These are phyloP conservation scores for Exophiala phaeomuriformis DNA, from an alignment of 2,329 filamentous ascomycete species.

Conservation along the genomic window DNA sequence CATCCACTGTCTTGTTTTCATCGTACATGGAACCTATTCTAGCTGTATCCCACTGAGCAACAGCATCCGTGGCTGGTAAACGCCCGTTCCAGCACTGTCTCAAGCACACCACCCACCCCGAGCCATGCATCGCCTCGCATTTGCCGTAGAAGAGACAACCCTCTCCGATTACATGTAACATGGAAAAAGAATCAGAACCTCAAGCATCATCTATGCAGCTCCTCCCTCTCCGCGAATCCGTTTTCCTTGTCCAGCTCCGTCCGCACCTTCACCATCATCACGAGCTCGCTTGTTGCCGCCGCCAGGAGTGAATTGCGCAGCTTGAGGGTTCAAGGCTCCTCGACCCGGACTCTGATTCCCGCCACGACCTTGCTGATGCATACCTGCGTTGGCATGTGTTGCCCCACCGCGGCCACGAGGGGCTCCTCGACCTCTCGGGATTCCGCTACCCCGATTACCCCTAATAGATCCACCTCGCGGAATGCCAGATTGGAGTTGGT, in stretches of 20 bases:
- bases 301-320: conserved; percentile 50
- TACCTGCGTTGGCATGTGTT: conserved; percentile 33
- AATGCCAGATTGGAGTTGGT: conserved; percentile 21
- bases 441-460: conserved; percentile 33
- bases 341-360: conserved; percentile 28
- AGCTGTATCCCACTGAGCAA: too few relatives aligned
- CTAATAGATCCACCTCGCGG: conserved; percentile 19
- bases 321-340: conserved; percentile 43
- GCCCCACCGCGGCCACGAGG: conserved; percentile 34
- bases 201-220: not conserved
- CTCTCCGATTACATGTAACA: too few relatives aligned
- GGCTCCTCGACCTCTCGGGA: conserved; percentile 39
- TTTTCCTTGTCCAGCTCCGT: conserved; percentile 20
- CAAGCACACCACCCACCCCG: too few relatives aligned
- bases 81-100: too few relatives aligned
- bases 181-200: not conserved
- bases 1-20: too few relatives aligned
- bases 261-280: conserved; percentile 39
- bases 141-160: not conserved
- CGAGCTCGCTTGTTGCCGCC: conserved; percentile 51
- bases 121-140: not conserved
- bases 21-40: too few relatives aligned
- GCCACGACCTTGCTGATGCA: conserved; percentile 29
- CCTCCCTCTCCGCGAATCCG: conserved; percentile 21
- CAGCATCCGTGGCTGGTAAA: too few relatives aligned